Conservation (phyloP, 257 asterid genomes). For the Solanum paucissectum region DNA sequence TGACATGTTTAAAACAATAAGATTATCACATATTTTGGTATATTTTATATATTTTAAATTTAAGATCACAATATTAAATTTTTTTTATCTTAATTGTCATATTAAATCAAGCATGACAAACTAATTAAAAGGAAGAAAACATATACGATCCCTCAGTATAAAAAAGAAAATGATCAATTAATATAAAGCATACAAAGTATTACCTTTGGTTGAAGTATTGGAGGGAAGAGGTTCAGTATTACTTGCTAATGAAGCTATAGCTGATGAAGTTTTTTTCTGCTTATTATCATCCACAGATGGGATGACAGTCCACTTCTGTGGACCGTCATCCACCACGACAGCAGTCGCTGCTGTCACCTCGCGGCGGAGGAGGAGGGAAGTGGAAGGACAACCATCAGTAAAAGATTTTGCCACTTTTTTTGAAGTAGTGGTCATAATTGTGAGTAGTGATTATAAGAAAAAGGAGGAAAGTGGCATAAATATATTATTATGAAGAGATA, state of each 20-base stretch:
- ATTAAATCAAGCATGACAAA: background rate
- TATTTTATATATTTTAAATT: too few species aligned
- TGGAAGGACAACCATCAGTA: background rate
- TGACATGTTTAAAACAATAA: too few species aligned
- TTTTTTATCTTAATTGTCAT: background rate
- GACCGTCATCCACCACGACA: background rate
- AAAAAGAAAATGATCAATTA: too few species aligned
- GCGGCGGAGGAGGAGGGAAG: background rate
- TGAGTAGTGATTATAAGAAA: background rate
- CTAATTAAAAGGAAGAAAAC: too few species aligned
- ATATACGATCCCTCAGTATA: too few species aligned
- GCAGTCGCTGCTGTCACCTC: background rate
- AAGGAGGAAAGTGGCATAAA: background rate
- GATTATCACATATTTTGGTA: too few species aligned
- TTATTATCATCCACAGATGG: background rate
- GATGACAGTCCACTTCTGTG: background rate
- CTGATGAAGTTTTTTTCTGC: background rate
- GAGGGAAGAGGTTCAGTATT: background rate
- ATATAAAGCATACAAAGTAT: background rate
- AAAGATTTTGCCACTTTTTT: background rate
- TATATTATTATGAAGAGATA: background rate
- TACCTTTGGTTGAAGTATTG: background rate
- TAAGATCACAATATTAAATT: too few species aligned
- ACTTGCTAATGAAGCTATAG: background rate
- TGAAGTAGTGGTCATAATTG: background rate